phyloP scores from a whole-genome alignment of 345 rosid species.

The Diplotaxis tenuifolia region DNA sequence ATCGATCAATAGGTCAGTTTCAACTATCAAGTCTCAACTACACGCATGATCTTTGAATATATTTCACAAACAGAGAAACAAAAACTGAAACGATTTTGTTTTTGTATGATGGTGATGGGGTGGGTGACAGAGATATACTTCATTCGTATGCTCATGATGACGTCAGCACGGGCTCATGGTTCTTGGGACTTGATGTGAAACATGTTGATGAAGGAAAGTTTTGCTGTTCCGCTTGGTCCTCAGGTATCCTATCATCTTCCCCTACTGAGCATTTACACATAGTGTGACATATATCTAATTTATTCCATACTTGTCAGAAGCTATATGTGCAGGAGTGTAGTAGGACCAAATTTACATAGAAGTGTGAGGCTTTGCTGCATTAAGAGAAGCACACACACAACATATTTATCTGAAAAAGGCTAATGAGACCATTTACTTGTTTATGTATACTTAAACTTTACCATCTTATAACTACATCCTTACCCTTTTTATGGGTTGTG shows the following conservation, averaged over 20 bases:
- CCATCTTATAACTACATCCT: not conserved
- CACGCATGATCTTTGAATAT: not conserved
- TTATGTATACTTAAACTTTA: slow-evolving; percentile 15
- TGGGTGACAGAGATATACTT: slow-evolving; percentile 51
- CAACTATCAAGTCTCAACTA: not conserved
- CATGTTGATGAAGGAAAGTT: slow-evolving; percentile 66
- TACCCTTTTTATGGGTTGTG: not conserved
- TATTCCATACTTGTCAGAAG: slow-evolving; percentile 45
- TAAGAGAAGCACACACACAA: not conserved
- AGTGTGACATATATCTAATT: not conserved
- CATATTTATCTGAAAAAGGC: slow-evolving; percentile 5
- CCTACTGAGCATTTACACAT: slow-evolving; percentile 17
- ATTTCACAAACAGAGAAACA: not conserved
- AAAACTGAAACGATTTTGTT: slow-evolving; percentile 6
- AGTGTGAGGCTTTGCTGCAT: slow-evolving; percentile 19
- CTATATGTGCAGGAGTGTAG: slow-evolving; percentile 67
- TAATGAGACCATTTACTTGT: slow-evolving; percentile 14
- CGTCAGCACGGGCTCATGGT: slow-evolving; percentile 78
- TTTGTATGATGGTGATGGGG: slow-evolving; percentile 15
- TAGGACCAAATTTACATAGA: not conserved
- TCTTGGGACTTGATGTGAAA: slow-evolving; percentile 65
- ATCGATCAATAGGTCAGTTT: slow-evolving; percentile 60
- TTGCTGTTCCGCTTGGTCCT: slow-evolving; percentile 75
- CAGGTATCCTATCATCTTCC: slow-evolving; percentile 43
- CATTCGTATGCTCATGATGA: slow-evolving; percentile 71